Evolutionary conservation across 805 yeast species (phyloP).

Genomic region (Candida pseudofarinosa): DNA sequence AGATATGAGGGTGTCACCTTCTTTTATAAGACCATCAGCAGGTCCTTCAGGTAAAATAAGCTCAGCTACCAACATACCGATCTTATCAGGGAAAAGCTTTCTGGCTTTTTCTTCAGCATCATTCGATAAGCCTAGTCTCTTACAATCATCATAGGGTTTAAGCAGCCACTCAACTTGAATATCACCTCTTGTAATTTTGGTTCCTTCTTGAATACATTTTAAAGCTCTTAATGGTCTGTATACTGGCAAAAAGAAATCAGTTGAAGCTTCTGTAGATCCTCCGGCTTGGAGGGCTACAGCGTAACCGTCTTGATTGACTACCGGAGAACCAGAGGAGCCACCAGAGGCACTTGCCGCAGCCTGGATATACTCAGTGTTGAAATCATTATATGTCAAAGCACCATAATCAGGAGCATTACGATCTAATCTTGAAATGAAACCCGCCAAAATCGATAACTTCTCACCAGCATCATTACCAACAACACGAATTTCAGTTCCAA

Average conservation of each 20-base stretch:
- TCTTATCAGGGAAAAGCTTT: constrained; percentile 61
- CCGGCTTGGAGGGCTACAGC: constrained; percentile 95
- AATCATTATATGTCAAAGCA: constrained; percentile 80
- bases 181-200: constrained; percentile 79
- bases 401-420: constrained; percentile 96
- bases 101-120: constrained; percentile 73
- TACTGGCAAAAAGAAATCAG: constrained; percentile 87
- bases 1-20: constrained; percentile 81
- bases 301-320: constrained; percentile 81
- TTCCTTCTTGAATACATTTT: constrained; percentile 56
- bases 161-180: constrained; percentile 87
- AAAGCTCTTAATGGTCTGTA: constrained; percentile 81
- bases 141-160: constrained; percentile 87
- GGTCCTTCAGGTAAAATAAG: constrained; percentile 84
- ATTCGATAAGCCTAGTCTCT: constrained; percentile 74
- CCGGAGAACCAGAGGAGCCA: constrained; percentile 95
- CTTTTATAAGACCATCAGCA: constrained; percentile 65
- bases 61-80: constrained; percentile 81
- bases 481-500: constrained; percentile 91
- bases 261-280: constrained; percentile 85
- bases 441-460: constrained; percentile 81
- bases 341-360: constrained; percentile 97
- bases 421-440: constrained; percentile 80
- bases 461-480: constrained; percentile 98
- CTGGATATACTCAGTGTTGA: constrained; percentile 90